Conservation (phyloP, 31 red algal genomes). For the Asparagopsis taxiformis region DNA sequence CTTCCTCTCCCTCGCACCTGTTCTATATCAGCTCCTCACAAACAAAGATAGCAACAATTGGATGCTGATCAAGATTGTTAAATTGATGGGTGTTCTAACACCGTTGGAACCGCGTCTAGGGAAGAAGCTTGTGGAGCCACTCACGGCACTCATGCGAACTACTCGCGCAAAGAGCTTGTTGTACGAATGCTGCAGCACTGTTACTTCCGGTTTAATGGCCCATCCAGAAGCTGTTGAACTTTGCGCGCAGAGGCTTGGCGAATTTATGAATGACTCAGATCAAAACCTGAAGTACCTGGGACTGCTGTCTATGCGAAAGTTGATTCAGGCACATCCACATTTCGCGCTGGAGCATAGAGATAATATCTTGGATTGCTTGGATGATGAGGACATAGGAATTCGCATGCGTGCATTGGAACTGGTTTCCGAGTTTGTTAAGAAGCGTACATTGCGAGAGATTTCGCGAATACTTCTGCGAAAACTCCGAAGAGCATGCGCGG, state of each 20-base stretch:
- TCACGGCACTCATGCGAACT: conserved; percentile 78
- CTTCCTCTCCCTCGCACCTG: conserved; percentile 76
- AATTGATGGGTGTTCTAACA: conserved; percentile 86
- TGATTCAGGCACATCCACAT: conserved; percentile 72
- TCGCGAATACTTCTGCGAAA: conserved; percentile 77
- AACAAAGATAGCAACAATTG: conserved; percentile 92
- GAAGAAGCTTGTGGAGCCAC: conserved; percentile 85
- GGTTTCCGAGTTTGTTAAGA: conserved; percentile 78
- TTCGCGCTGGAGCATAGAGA: conserved; percentile 78
- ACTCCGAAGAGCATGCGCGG: conserved; percentile 54
- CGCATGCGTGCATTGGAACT: conserved; percentile 91
- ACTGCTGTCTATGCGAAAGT: conserved; percentile 72
- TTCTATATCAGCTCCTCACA: conserved; percentile 84
- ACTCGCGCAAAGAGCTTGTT: conserved; percentile 94
- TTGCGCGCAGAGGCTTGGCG: conserved; percentile 68
- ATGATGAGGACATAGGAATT: conserved; percentile 93
- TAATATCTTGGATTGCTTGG: conserved; percentile 89
- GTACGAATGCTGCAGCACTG: conserved; percentile 95
- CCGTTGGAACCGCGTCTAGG: conserved; percentile 85
- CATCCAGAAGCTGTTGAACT: conserved; percentile 75
- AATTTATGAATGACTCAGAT: conserved; percentile 90
- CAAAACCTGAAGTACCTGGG: conserved; percentile 99
- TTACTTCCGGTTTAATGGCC: conserved; percentile 63
- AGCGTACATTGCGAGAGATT: conserved; percentile 77
- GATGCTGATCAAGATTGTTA: conserved; percentile 99